Evolutionary conservation across 2,329 filamentous ascomycete species (phyloP), one percentile per base, ranked within the genome.

Genomic region (Aspergillus quadrilineatus): DNA sequence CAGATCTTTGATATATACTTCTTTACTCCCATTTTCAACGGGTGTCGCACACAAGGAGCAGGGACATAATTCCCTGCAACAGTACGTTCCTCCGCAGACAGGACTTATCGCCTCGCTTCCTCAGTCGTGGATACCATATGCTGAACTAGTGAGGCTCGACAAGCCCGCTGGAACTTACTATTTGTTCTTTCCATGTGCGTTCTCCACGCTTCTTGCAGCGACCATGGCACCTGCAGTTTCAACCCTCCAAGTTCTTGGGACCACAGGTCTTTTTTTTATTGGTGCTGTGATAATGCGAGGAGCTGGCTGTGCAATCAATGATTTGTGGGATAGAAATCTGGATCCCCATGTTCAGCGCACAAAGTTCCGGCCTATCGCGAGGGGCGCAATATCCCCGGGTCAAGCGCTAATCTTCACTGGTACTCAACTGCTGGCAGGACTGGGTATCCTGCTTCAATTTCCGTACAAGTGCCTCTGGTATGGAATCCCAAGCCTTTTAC

Each of bases 271-370:
- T 28, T 77, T 75, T 60, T 77, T 74, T 61, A 72, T 68, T 12
- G 73, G 75, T 41, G 77, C 77, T 14, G 65, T 82, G 60, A 73
- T 83, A 50, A 75, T 82, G 70, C 76, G 81, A 50, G 77, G 79
- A 28, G 76, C 76, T 17, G 74, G 78, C 4, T 85, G 82, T 64
- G 75, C 80, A 0, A 83, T 82, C 71, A 85, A 85, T 64, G 82
- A 85, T 62, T 75, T 78, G 34, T 76, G 80, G 67, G 82, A 85
- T 61, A 75, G 78, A 47, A 79, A 81, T 44, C 71, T 82, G 50
- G 82, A 85, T 62, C 77, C 79, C 3, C 72, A 78, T 58, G 80
- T 82, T 8, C 74, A 73, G 60, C 76, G 82, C 39, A 82, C 79
- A 41, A 76, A 77, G 34, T 75, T 79, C 59, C 75, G 82, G 15